Base-by-base conservation (phyloP, 331 rosid species). In the Saraca asoca region DNA sequence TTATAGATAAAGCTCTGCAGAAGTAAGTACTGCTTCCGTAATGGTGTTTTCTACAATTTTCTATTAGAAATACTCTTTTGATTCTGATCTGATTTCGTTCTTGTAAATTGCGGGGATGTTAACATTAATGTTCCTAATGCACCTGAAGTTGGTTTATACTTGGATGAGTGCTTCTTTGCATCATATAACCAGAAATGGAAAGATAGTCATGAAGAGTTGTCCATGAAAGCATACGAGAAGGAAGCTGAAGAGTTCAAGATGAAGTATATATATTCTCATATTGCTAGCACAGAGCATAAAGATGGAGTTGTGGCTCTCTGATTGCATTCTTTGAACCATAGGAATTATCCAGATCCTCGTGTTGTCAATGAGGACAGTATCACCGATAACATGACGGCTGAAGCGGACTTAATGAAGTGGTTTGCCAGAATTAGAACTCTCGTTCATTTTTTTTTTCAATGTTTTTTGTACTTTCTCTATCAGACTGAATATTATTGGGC, bases 181-280 rank as follows among this genome's bases (percentile, higher is more conserved):
- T 93, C 98, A 6, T 93, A 93, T 59, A 93, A 93, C 80, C 78
- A 90, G 62, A 93, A 93, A 75, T 93, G 98, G 98, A 88, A 87
- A 72, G 96, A 84, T 51, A 89, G 74, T 69, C 98, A 93, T 56
- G 95, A 93, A 72, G 95, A 87, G 80, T 52, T 93, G 70, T 90
- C 96, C 0, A 93, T 87, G 91, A 86, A 86, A 75, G 88, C 74
- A 19, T 86, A 81, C 13, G 83, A 82, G 76, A 78, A 76, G 75
- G 95, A 79, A 75, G 95, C 97, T 0, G 88, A 81, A 72, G 89
- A 81, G 2, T 93, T 93, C 86, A 93, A 90, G 73, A 85, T 85
- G 85, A 87, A 82, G 85, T 75, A 82, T 52, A 86, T 93, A 46
- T 93, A 93, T 79, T 50, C 91, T 78, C 95, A 93, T 65, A 86